Base-by-base conservation (phyloP, 2,329 filamentous ascomycete species). In the Fusarium mundagurra region DNA sequence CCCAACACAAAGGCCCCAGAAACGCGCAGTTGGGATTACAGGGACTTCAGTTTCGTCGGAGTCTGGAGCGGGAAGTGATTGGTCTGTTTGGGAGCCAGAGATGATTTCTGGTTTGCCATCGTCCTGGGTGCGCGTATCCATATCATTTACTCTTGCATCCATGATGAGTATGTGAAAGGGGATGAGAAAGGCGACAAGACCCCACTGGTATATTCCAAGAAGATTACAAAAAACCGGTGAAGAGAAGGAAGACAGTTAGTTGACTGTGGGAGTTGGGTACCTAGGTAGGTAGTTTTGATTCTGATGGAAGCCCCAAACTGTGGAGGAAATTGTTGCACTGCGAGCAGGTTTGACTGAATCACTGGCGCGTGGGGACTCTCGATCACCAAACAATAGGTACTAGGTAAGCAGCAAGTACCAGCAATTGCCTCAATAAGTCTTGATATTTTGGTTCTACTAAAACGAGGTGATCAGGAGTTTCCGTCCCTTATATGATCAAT, bases 1-100 rank as follows among this genome's bases (percentile, higher is more conserved):
- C 82, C 82, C 82, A 44, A 80, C 57, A 67, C 80, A 80, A 33
- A 83, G 65, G 33, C 79, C 45, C 76, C 80, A 83, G 61, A 83
- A 83, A 22, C 81, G 81, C 75, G 76, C 74, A 34, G 66, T 65
- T 5, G 82, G 77, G 17, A 83, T 71, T 4, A 61, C 60, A 20
- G 72, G 61, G 31, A 69, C 65, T 22, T 69, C 57, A 29, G 58
- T 36, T 33, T 70, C 48, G 17, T 61, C 47, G 20, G 50, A 50
- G 22, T 55, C 48, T 33, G 64, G 54, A 27, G 39, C 31, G 17
- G 53, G 13, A 33, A 36, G 27, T 16, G 62, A 34, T 53, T 22
- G 27, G 12, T 51, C 54, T 45, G 55, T 53, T 20, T 70, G 53
- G 14, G 45, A 44, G 16, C 41, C 33, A 22, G 41, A 43, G 9